Conservation (phyloP, 345 rosid species). For the Chamaenerion angustifolium region DNA sequence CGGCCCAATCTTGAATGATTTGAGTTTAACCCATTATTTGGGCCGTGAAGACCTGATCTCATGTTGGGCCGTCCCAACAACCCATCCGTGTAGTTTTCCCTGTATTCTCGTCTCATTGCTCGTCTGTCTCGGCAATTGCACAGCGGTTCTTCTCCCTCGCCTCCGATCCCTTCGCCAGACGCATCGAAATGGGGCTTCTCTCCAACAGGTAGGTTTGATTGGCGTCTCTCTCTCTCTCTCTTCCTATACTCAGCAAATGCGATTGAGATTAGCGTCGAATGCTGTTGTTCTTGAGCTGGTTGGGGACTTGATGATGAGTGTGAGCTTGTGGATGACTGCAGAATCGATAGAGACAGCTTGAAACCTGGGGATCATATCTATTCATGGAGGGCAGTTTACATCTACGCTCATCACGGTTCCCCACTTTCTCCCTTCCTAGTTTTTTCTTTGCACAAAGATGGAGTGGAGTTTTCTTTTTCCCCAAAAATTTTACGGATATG, state of each 20-base stretch:
- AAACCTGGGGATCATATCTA: conserved; percentile 87
- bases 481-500: no score
- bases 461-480: background rate
- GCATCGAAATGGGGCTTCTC: conserved; percentile 10
- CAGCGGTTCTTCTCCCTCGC: background rate
- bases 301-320: background rate
- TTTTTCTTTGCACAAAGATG: conserved; percentile 7
- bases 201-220: conserved; percentile 8
- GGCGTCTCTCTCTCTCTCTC: background rate
- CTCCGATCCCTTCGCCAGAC: background rate
- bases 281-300: no score
- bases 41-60: no score
- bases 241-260: background rate
- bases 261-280: no score
- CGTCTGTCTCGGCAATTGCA: background rate
- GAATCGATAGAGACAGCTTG: conserved; percentile 39
- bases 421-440: conserved; percentile 3
- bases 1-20: no score
- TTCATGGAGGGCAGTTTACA: conserved; percentile 78
- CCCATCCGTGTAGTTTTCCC: no score
- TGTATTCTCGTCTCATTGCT: background rate
- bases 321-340: conserved; percentile 11
- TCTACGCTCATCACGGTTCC: conserved; percentile 79
- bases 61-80: no score
- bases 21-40: no score